Evolutionary conservation across 805 yeast species (phyloP).

Genomic region (Candida pini): DNA sequence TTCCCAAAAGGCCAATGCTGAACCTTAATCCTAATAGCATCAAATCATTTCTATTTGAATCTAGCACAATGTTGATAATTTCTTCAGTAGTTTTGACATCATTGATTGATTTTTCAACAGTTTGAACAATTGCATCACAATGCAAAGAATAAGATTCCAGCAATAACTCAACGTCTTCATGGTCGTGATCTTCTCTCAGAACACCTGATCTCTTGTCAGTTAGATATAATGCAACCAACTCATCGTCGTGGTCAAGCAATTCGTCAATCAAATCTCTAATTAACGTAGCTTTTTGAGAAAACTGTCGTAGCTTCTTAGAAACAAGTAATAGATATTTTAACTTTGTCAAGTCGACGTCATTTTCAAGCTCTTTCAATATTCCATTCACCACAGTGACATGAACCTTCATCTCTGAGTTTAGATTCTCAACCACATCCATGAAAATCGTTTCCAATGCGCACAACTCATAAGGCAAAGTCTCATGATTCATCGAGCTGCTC

Average conservation of each 20-base stretch:
- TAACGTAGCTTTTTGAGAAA: slow-evolving; percentile 75
- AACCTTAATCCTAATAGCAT: slow-evolving; percentile 83
- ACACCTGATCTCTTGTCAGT: slow-evolving; percentile 48
- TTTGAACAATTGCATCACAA: slow-evolving; percentile 91
- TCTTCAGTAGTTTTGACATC: slow-evolving; percentile 93
- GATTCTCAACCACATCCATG: slow-evolving; percentile 68
- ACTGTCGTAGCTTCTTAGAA: slow-evolving; percentile 77
- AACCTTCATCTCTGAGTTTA: slow-evolving; percentile 82
- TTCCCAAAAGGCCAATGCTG: slow-evolving; percentile 74
- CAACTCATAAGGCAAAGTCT: slow-evolving; percentile 73
- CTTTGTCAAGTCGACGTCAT: slow-evolving; percentile 73
- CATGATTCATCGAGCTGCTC: slow-evolving; percentile 24
- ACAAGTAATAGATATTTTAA: slow-evolving; percentile 75
- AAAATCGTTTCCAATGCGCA: slow-evolving; percentile 86
- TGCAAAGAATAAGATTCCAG: slow-evolving; percentile 88
- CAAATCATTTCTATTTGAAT: slow-evolving; percentile 87
- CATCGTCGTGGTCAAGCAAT: slow-evolving; percentile 81
- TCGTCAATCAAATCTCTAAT: slow-evolving; percentile 84
- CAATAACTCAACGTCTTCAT: slow-evolving; percentile 83
- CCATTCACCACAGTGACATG: slow-evolving; percentile 72
- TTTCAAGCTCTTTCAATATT: slow-evolving; percentile 72
- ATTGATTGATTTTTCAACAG: slow-evolving; percentile 67
- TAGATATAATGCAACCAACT: slow-evolving; percentile 72
- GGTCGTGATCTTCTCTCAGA: slow-evolving; percentile 54
- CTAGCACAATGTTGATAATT: slow-evolving; percentile 86